These are phyloP conservation scores for Puccinia polysora DNA, from an alignment of 1,284 basidiomycete genomes.

Conservation along the genomic window DNA sequence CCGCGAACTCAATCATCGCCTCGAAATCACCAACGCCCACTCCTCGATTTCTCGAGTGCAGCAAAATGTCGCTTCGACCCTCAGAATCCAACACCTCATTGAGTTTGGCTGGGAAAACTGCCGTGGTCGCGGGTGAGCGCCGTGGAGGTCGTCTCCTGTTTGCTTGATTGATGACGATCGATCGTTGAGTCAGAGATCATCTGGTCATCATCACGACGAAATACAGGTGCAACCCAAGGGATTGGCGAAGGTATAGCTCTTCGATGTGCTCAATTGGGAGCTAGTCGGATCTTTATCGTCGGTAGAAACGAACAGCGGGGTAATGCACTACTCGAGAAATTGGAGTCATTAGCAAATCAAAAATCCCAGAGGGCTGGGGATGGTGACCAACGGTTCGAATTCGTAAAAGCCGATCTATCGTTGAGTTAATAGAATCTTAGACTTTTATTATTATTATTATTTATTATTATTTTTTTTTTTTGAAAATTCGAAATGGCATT, in stretches of 20 bases:
- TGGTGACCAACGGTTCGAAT: slow-evolving; percentile 20
- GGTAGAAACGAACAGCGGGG: slow-evolving; percentile 51
- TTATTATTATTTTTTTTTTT: no score
- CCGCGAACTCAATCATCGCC: no score
- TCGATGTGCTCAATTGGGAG: slow-evolving; percentile 45
- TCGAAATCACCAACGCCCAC: neutral
- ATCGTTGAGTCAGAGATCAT: slow-evolving; percentile 43
- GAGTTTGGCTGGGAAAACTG: slow-evolving; percentile 47
- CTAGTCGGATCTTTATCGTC: slow-evolving; percentile 53
- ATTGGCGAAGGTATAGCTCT: slow-evolving; percentile 18
- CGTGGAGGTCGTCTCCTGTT: slow-evolving; percentile 26
- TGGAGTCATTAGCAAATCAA: slow-evolving; percentile 41
- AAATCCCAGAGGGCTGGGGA: no score
- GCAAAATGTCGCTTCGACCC: slow-evolving; percentile 45
- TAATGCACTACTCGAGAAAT: slow-evolving; percentile 48
- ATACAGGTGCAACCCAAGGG: slow-evolving; percentile 26
- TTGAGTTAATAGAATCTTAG: no score
- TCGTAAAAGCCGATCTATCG: slow-evolving; percentile 42
- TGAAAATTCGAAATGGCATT: neutral
- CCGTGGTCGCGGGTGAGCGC: slow-evolving; percentile 48
- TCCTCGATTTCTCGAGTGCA: neutral
- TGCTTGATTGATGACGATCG: slow-evolving; percentile 47
- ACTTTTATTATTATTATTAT: no score
- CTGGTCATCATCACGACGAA: slow-evolving; percentile 20
- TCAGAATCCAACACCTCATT: slow-evolving; percentile 45